Evolutionary conservation across 1,284 basidiomycete genomes (phyloP).

Genomic region (Ceratobasidium papillatum): DNA sequence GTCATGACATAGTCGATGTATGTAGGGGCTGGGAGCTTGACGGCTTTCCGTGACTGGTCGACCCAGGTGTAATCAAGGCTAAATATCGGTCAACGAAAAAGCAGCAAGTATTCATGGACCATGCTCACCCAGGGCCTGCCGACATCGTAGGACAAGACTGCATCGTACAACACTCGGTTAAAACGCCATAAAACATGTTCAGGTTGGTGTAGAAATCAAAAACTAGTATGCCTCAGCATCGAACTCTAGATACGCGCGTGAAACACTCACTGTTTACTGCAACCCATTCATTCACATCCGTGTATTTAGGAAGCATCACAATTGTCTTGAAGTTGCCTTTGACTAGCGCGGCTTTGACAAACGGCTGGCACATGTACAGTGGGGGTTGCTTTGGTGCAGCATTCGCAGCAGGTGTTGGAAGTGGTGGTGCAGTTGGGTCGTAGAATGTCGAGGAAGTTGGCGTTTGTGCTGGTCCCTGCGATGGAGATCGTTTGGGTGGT

Average conservation of each 20-base stretch:
- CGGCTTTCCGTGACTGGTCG: constrained; percentile 92
- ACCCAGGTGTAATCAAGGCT: constrained; percentile 99
- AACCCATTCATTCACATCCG: constrained; percentile 98
- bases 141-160: constrained; percentile 93
- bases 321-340: constrained; percentile 99
- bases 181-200: constrained; percentile 96
- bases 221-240: constrained; percentile 59
- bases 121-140: constrained; percentile 82
- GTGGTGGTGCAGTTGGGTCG: constrained; percentile 67
- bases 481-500: constrained; percentile 72
- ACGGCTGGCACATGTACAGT: constrained; percentile 92
- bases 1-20: constrained; percentile 99
- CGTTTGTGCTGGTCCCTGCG: constrained; percentile 56
- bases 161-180: constrained; percentile 93
- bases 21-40: constrained; percentile 92
- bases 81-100: constrained; percentile 29
- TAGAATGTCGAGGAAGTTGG: constrained; percentile 53
- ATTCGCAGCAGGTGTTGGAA: constrained; percentile 58
- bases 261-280: constrained; percentile 38
- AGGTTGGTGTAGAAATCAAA: constrained; percentile 97
- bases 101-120: background rate
- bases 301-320: constrained; percentile 96
- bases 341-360: constrained; percentile 95
- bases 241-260: background rate
- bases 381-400: constrained; percentile 63